Conservation (phyloP, 83 land plant species). For the Diphasiastrum complanatum region DNA sequence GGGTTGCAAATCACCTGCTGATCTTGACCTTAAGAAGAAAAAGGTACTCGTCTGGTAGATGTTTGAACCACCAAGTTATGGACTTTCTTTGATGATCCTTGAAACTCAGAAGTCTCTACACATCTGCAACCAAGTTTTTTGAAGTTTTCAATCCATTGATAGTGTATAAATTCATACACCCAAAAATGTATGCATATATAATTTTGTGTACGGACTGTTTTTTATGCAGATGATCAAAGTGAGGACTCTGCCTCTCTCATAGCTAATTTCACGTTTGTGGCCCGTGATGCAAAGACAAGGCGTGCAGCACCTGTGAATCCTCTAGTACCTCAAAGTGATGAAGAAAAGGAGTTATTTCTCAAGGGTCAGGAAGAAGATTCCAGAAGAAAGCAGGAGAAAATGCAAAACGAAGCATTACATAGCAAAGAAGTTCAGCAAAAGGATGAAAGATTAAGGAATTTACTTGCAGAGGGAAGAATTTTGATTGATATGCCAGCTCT, state of each 20-base stretch:
- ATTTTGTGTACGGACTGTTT: too few species aligned
- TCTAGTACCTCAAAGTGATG: conserved; percentile 66
- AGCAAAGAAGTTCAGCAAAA: conserved; percentile 30
- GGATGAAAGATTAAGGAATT: conserved; percentile 38
- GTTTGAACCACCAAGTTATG: too few species aligned
- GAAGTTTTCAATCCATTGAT: too few species aligned
- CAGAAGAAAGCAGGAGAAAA: conserved; percentile 43
- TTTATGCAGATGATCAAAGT: too few species aligned
- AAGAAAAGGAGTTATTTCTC: conserved; percentile 47
- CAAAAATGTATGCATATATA: too few species aligned
- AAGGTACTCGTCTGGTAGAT: too few species aligned
- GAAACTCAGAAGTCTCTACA: too few species aligned
- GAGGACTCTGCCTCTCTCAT: conserved; percentile 54
- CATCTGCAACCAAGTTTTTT: too few species aligned
- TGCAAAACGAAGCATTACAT: conserved; percentile 26
- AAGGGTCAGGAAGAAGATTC: conserved; percentile 54
- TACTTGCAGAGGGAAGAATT: conserved; percentile 74
- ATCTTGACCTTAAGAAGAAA: too few species aligned
- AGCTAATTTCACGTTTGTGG: conserved; percentile 96
- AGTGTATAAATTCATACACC: too few species aligned
- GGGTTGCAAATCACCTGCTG: too few species aligned
- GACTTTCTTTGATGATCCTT: too few species aligned
- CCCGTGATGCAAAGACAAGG: conserved; percentile 76
- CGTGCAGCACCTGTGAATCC: conserved; percentile 79
- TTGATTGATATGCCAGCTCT: conserved; percentile 89